These are phyloP conservation scores for Ananas comosus DNA, from an alignment of 176 grass and related monocot genomes.

Conservation along the genomic window DNA sequence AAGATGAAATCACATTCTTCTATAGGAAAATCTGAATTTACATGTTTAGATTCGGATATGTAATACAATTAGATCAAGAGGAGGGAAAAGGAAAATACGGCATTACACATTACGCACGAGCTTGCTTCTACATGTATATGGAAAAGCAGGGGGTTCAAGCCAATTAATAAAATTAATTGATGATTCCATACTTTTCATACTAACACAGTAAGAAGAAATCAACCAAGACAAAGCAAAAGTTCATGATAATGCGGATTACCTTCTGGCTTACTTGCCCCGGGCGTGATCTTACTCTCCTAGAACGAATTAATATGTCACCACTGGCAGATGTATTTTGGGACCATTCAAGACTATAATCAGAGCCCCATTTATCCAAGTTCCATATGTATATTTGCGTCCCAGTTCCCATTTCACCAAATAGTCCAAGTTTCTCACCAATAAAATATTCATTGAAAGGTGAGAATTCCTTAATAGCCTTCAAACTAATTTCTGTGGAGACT, in stretches of 20 bases:
- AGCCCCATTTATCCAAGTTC: constrained; percentile 89
- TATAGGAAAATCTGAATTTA: too few species aligned
- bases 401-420: constrained; percentile 57
- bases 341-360: constrained; percentile 66
- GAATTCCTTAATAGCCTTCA: constrained; percentile 66
- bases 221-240: background rate
- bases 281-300: constrained; percentile 59
- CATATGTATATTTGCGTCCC: constrained; percentile 85
- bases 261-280: constrained; percentile 54
- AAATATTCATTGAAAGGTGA: constrained; percentile 92
- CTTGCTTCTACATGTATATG: background rate
- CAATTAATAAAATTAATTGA: background rate
- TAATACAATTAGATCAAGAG: background rate
- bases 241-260: constrained; percentile 19
- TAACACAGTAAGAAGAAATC: background rate
- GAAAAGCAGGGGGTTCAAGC: background rate
- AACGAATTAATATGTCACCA: constrained; percentile 76
- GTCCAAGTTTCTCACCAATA: constrained; percentile 61
- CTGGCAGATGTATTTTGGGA: constrained; percentile 24
- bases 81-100: background rate
- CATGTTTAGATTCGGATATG: too few species aligned
- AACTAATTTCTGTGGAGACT: constrained; percentile 44
- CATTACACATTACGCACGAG: background rate
- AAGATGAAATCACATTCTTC: background rate
- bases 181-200: background rate